Conservation (phyloP, 305 asterid species). For the Solanum aculeatissimum region DNA sequence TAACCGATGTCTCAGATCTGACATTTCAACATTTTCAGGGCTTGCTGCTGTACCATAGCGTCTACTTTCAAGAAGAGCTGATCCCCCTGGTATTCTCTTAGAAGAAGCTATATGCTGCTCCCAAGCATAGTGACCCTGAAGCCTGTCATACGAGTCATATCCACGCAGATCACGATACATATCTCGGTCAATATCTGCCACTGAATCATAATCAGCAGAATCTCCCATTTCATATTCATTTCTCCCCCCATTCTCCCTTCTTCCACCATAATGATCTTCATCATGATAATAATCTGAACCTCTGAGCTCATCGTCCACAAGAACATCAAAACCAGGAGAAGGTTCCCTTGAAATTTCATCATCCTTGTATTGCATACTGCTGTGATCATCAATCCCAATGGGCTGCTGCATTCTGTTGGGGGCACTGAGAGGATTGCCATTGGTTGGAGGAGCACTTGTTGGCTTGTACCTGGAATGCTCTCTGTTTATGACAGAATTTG, state of each 20-base stretch:
- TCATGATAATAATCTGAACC: conserved; percentile 63
- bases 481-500: conserved; percentile 13
- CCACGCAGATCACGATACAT: conserved; percentile 35
- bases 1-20: conserved; percentile 64
- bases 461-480: conserved; percentile 25
- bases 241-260: conserved; percentile 23
- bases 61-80: conserved; percentile 34
- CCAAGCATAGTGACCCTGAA: conserved; percentile 33
- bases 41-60: conserved; percentile 28
- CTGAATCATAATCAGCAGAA: conserved; percentile 35
- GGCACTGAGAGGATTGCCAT: conserved; percentile 29
- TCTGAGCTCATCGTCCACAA: conserved; percentile 67
- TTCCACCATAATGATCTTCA: conserved; percentile 55
- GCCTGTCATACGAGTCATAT: conserved; percentile 25
- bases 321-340: conserved; percentile 95
- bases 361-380: conserved; percentile 43
- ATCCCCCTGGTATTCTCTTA: conserved; percentile 35
- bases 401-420: conserved; percentile 36
- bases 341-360: conserved; percentile 83
- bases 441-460: conserved; percentile 15
- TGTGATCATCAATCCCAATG: conserved; percentile 34
- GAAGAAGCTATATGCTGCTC: conserved; percentile 55
- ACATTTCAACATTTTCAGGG: conserved; percentile 32
- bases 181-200: conserved; percentile 36
- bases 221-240: conserved; percentile 37